Evolutionary conservation across 2,329 filamentous ascomycete genomes (phyloP), one percentile per base, ranked within the genome.

Genomic region (Diaporthe helianthi): DNA sequence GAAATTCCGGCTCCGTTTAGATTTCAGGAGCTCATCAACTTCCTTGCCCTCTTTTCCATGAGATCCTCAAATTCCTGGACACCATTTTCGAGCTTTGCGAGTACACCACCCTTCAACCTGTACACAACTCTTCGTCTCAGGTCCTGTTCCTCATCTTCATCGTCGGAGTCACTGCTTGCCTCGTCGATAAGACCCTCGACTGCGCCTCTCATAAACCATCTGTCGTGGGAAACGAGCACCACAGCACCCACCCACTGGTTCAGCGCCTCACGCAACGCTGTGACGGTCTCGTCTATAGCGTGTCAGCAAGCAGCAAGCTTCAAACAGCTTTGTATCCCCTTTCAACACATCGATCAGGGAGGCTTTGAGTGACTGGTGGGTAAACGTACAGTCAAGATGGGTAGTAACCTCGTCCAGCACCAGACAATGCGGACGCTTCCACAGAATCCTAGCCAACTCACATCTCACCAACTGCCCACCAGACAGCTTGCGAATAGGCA

Each of bases 381-480:
- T 1, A 15, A 9, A 49, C 58, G 4, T 41, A 63, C 58, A 92
- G 77, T 97, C 93, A 49, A 97, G 83, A 81, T 97, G 93, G 1
- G 93, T 95, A 8, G 93, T 96, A 29, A 93, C 90, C 78, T 93
- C 93, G 76, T 95, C 93, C 9, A 95, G 85, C 7, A 95, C 85
- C 2, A 95, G 84, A 68, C 92, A 86, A 73, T 94, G 92, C 24
- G 92, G 92, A 4, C 86, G 83, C 49, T 81, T 82, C 85, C 89
- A 90, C 44, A 95, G 80, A n/a, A 94, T 79, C 58, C 87, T 85
- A 1, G 91, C 91, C 61, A 95, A 81, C 71, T 90, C 89, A 65
- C 83, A 82, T 22, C 86, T 81, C 60, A 92, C 91, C 26, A 93
- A 86, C 79, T 97, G 93, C 0, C 93, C 93, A 49, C 93, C 93